These are phyloP conservation scores for Malbranchea zuffiana DNA, from an alignment of 2,329 filamentous ascomycete species.

Conservation along the genomic window DNA sequence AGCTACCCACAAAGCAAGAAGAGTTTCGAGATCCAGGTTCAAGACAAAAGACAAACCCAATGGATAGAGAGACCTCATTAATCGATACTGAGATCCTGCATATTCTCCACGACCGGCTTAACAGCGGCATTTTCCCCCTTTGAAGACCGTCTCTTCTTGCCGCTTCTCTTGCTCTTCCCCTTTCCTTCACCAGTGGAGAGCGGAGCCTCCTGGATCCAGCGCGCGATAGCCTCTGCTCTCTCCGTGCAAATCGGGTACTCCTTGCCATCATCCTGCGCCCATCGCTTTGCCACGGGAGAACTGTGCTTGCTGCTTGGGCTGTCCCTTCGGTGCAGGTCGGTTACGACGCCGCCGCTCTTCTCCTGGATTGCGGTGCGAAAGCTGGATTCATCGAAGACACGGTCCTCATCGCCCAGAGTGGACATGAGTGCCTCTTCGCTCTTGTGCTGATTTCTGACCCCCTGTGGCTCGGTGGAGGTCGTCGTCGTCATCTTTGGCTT, in stretches of 20 bases:
- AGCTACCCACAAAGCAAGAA: too few species aligned
- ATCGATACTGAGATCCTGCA: background rate
- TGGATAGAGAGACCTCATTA: background rate
- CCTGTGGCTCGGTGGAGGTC: constrained; percentile 48
- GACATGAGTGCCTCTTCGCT: constrained; percentile 57
- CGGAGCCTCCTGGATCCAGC: constrained; percentile 57
- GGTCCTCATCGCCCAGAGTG: constrained; percentile 55
- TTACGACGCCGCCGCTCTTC: constrained; percentile 43
- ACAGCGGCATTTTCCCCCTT: background rate
- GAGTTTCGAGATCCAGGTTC: too few species aligned
- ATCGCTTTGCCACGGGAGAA: constrained; percentile 39
- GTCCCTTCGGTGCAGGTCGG: constrained; percentile 16
- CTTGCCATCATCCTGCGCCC: constrained; percentile 54
- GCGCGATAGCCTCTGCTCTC: constrained; percentile 55
- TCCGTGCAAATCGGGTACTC: constrained; percentile 62
- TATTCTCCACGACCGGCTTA: too few species aligned
- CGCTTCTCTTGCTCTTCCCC: constrained; percentile 11
- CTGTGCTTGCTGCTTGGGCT: constrained; percentile 16
- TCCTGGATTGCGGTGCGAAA: constrained; percentile 55
- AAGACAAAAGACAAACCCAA: background rate
- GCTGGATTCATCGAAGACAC: constrained; percentile 55
- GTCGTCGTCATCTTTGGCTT: constrained; percentile 39
- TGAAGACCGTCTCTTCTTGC: constrained; percentile 6
- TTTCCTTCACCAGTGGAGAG: constrained; percentile 13
- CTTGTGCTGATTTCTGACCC: too few species aligned